Base-by-base conservation (phyloP, 768 basidiomycete genomes). In the Suillus brevipes region DNA sequence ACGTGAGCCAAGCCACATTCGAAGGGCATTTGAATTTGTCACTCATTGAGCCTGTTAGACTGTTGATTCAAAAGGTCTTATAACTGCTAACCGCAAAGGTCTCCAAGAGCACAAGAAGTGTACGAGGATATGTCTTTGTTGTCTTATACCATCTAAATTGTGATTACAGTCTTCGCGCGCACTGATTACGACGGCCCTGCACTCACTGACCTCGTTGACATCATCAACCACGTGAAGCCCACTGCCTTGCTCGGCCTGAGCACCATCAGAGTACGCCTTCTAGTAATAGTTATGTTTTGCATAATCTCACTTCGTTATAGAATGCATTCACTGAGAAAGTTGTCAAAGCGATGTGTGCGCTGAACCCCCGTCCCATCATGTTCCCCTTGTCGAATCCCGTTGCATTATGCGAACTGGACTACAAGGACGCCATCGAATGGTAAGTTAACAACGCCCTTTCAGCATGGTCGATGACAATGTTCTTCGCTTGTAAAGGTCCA, bases 311-410 rank as follows among this genome's bases (percentile, higher is more conserved):
- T 40, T 52, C 31, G 31, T 56, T 61, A 25, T 63, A 79, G 76
- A 79, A 78, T 49, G 89, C 89, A 1, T 94, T 94, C 79, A 83
- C 79, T 13, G 82, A 88, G 73, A 79, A 84, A 13, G 85, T 87
- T 38, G 85, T 93, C 38, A 79, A 79, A 62, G 76, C 82, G 45
- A 90, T 93, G 89, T 83, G 85, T 20, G 76, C 81, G 9, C 75
- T 88, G 53, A 92, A 92, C 76, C 69, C 76, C 20, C 84, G 85
- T 2, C 91, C 91, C n/a, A 89, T 92, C 78, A 85, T 93, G 72
- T 92, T 94, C 79, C 90, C 91, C 40, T 83, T 93, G 1, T 90
- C 89, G 40, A 93, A 93, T 74, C 91, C 91, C 14, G 79, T 87
- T 31, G 80, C 83, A 37, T 79, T 87, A 40, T 81, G 82, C 66